These are phyloP conservation scores for California macrophylla DNA, from an alignment of 441 rosid species.

Conservation along the genomic window DNA sequence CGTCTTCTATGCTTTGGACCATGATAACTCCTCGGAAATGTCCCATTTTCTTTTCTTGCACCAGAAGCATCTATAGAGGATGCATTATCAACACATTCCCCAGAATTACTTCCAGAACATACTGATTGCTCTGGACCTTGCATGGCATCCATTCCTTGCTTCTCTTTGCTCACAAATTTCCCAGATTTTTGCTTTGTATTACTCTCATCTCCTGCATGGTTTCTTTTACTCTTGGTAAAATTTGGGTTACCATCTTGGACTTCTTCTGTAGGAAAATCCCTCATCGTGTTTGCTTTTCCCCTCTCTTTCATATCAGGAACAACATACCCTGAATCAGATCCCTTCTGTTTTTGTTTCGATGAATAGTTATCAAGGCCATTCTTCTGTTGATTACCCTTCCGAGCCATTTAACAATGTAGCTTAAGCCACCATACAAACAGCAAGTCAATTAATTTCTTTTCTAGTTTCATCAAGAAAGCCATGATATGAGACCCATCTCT, in stretches of 20 bases:
- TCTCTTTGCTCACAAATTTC: slow-evolving; percentile 25
- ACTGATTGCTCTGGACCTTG: slow-evolving; percentile 24
- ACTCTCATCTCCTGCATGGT: slow-evolving; percentile 23
- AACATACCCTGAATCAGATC: slow-evolving; percentile 34
- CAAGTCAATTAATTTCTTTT: slow-evolving; percentile 22
- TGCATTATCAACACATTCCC: slow-evolving; percentile 28
- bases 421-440: slow-evolving; percentile 7
- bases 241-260: slow-evolving; percentile 34
- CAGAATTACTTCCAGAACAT: slow-evolving; percentile 24
- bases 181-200: slow-evolving; percentile 24
- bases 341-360: slow-evolving; percentile 40
- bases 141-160: slow-evolving; percentile 28
- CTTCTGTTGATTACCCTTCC: slow-evolving; percentile 73
- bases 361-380: slow-evolving; percentile 50
- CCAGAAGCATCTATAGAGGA: slow-evolving; percentile 24
- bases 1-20: slow-evolving; percentile 28
- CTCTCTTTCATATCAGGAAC: slow-evolving; percentile 29
- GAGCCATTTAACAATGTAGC: slow-evolving; percentile 49
- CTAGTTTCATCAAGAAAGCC: slow-evolving; percentile 15
- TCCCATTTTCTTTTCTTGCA: slow-evolving; percentile 29
- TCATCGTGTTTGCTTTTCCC: slow-evolving; percentile 37
- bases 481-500: background rate
- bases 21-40: slow-evolving; percentile 22
- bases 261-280: slow-evolving; percentile 37
- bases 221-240: slow-evolving; percentile 15